Percentiles rank a stretch among this genome's conserved stretches.
These are phyloP conservation scores for Acacia pycnantha DNA, from an alignment of 331 rosid species.

Conservation along the genomic window DNA sequence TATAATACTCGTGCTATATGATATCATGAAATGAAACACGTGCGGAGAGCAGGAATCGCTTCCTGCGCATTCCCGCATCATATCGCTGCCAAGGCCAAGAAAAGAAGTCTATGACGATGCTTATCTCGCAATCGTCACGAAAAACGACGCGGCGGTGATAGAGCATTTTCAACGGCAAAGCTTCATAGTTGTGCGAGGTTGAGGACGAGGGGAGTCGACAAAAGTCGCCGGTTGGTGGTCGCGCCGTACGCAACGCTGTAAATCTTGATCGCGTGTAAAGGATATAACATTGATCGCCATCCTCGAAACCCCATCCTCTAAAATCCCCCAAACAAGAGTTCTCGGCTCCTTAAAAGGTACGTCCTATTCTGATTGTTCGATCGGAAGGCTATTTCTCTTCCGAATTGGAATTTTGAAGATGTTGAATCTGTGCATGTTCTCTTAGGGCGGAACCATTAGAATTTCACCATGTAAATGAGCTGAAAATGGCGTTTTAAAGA, in stretches of 20 bases:
- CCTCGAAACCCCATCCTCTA: not conserved
- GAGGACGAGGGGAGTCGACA: slow-evolving; percentile 31
- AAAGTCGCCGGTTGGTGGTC: slow-evolving; percentile 16
- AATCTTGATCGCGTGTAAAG: not conserved
- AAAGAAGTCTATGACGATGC: not conserved
- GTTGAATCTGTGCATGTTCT: not conserved
- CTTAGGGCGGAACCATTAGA: not conserved
- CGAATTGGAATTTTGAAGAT: slow-evolving; percentile 13
- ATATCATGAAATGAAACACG: not conserved
- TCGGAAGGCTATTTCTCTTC: not conserved
- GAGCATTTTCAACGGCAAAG: not conserved
- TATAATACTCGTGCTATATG: too few species aligned
- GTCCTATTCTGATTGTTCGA: not conserved
- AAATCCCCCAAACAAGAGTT: slow-evolving; percentile 8
- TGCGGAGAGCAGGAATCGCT: not conserved
- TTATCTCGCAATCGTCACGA: slow-evolving; percentile 14
- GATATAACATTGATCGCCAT: slow-evolving; percentile 15
- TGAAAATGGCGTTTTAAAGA: not conserved
- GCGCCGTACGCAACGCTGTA: slow-evolving; percentile 21
- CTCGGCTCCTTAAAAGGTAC: not conserved
- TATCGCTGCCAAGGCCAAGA: not conserved
- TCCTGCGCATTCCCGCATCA: not conserved
- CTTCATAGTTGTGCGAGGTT: not conserved
- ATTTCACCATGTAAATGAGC: not conserved
- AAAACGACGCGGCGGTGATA: slow-evolving; percentile 26